A percentile compares a stretch with the other conserved stretches of the same genome.
Conservation (phyloP, 225 moss, liverwort and hornwort genomes). For the Ulota crispa region DNA sequence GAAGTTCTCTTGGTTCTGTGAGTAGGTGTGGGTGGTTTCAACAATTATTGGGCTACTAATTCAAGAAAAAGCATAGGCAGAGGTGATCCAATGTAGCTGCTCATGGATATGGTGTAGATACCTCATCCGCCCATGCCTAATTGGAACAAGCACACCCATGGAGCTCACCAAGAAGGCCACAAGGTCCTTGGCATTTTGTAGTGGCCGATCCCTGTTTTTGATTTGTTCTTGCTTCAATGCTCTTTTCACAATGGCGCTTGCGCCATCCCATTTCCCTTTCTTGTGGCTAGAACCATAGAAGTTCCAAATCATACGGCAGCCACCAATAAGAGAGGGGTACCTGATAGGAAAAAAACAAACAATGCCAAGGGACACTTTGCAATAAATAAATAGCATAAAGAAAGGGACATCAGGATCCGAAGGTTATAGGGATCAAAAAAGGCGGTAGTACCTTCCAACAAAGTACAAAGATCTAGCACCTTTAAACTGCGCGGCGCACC, state of each 20-base stretch:
- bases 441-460: background rate
- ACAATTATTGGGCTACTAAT: too few relatives aligned
- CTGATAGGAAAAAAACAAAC: background rate
- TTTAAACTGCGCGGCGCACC: background rate
- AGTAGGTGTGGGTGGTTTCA: too few relatives aligned
- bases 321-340: background rate
- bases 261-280: background rate
- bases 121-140: too few relatives aligned
- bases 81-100: too few relatives aligned
- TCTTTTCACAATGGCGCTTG: background rate
- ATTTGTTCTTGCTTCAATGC: background rate
- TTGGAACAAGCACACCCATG: too few relatives aligned
- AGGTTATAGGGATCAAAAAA: background rate
- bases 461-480: background rate
- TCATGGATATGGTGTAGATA: too few relatives aligned
- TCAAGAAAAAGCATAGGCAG: too few relatives aligned
- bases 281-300: background rate
- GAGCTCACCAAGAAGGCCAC: background rate
- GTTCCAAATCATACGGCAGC: background rate
- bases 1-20: too few relatives aligned
- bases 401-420: background rate
- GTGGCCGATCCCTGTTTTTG: accelerated
- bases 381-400: background rate
- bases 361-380: too few relatives aligned
- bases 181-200: background rate